Evolutionary conservation across 2,329 filamentous ascomycete genomes (phyloP).

Genomic region (Diaporthe ampelina): DNA sequence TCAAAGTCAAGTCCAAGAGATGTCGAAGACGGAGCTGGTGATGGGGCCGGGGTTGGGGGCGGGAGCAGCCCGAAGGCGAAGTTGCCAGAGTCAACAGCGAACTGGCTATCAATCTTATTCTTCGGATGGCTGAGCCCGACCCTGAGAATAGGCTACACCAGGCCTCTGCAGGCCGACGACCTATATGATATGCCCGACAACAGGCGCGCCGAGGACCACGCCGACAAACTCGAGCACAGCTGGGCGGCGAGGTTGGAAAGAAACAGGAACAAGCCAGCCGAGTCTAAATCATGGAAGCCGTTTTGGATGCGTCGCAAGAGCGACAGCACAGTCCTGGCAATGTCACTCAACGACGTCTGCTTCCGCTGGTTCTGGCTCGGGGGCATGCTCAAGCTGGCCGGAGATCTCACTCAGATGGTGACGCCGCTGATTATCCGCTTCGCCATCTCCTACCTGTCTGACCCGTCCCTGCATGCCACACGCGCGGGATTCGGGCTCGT

Average conservation of each 20-base stretch:
- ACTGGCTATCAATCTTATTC: slow-evolving; percentile 43
- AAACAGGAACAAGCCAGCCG: slow-evolving; percentile 35
- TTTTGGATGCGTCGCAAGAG: slow-evolving; percentile 48
- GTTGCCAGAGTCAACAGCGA: slow-evolving; percentile 44
- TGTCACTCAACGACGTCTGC: slow-evolving; percentile 50
- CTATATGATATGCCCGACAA: slow-evolving; percentile 41
- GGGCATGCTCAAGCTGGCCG: slow-evolving; percentile 47
- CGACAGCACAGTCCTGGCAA: slow-evolving; percentile 46
- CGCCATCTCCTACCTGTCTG: slow-evolving; percentile 43
- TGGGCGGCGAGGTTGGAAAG: slow-evolving; percentile 43
- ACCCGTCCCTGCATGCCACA: slow-evolving; percentile 44
- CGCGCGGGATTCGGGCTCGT: slow-evolving; percentile 46
- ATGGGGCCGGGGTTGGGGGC: slow-evolving; percentile 28
- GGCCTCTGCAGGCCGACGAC: slow-evolving; percentile 46
- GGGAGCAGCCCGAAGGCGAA: slow-evolving; percentile 30
- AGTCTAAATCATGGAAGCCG: slow-evolving; percentile 40
- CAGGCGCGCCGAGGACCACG: slow-evolving; percentile 42
- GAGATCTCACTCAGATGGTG: slow-evolving; percentile 46
- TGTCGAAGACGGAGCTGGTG: slow-evolving; percentile 7
- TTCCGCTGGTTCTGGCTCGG: slow-evolving; percentile 50
- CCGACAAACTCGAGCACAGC: slow-evolving; percentile 43
- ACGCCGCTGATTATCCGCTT: slow-evolving; percentile 48
- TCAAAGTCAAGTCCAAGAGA: slow-evolving; percentile 17
- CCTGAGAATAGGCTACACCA: slow-evolving; percentile 44
- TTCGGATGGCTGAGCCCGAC: slow-evolving; percentile 46